Evolutionary conservation across 73 alveolate genomes (phyloP).

Genomic region (Stentor roeselii): DNA sequence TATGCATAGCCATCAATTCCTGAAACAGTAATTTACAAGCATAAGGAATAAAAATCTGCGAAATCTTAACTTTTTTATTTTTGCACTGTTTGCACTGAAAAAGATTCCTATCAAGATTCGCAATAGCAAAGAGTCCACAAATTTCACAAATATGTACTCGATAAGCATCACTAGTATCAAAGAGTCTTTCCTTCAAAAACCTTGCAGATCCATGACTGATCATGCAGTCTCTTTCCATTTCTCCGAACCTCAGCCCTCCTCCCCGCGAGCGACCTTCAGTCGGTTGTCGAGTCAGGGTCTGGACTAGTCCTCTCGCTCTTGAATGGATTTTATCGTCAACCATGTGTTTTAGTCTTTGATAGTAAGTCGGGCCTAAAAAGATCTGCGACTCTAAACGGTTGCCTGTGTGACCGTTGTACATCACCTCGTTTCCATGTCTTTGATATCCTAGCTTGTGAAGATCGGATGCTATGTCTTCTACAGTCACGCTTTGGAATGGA

Average conservation of each 20-base stretch:
- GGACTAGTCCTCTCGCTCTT: slow-evolving; percentile 94
- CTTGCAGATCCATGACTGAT: slow-evolving; percentile 96
- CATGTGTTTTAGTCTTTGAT: slow-evolving; percentile 99
- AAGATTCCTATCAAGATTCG: slow-evolving; percentile 74
- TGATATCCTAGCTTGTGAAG: slow-evolving; percentile 92
- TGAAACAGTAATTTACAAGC: slow-evolving; percentile 97
- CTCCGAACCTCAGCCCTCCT: slow-evolving; percentile 99
- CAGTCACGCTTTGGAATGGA: slow-evolving; percentile 96
- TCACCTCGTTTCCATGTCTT: slow-evolving; percentile 93
- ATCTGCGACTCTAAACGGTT: slow-evolving; percentile 85
- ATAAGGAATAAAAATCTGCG: slow-evolving; percentile 92
- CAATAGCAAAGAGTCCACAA: slow-evolving; percentile 92
- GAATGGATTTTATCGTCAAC: slow-evolving; percentile 99
- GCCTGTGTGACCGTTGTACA: slow-evolving; percentile 98
- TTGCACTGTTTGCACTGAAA: slow-evolving; percentile 91
- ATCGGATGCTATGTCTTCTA: slow-evolving; percentile 88
- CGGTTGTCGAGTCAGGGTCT: slow-evolving; percentile 96
- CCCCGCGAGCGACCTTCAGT: slow-evolving; percentile 99
- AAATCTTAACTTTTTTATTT: slow-evolving; percentile 63
- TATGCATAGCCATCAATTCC: slow-evolving; percentile 99
- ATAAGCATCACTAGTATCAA: slow-evolving; percentile 96
- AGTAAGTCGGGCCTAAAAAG: slow-evolving; percentile 99
- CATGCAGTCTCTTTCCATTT: slow-evolving; percentile 99
- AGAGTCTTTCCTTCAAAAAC: slow-evolving; percentile 74
- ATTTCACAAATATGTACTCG: slow-evolving; percentile 91